A percentile compares a stretch with the other conserved stretches of the same genome.
Evolutionary conservation across 208 protist species (phyloP).

Genomic region (Leishmania arabica): DNA sequence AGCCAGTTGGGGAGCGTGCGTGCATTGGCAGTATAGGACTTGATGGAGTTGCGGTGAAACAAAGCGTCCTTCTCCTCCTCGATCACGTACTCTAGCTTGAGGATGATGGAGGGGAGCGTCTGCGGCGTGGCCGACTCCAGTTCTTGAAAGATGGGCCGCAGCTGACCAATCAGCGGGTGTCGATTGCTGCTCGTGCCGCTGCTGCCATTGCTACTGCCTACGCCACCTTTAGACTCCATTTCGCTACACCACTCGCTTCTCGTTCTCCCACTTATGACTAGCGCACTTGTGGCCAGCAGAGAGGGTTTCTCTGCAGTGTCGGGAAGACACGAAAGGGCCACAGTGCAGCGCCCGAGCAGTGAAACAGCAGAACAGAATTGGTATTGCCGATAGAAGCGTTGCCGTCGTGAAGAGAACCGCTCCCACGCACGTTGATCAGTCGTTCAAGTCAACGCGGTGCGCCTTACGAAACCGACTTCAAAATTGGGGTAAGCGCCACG

Average conservation of each 20-base stretch:
- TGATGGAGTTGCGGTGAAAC: conserved; percentile 67
- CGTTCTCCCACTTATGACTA: not conserved
- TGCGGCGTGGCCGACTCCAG: conserved; percentile 41
- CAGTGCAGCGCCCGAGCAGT: not conserved
- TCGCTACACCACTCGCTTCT: not conserved
- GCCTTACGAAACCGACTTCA: not conserved
- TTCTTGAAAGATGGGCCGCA: conserved; percentile 85
- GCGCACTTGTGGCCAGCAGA: not conserved
- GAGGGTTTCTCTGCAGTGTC: not conserved
- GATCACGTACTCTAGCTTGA: conserved; percentile 85
- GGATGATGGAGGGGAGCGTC: conserved; percentile 69
- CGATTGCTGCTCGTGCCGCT: conserved; percentile 21
- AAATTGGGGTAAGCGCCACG: not conserved
- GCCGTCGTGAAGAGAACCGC: not conserved
- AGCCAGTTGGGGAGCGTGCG: conserved; percentile 68
- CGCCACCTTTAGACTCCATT: conserved; percentile 27
- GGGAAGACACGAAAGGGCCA: not conserved
- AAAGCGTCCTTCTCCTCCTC: conserved; percentile 87
- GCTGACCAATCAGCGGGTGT: conserved; percentile 85
- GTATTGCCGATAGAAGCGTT: not conserved
- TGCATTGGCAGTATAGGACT: conserved; percentile 47
- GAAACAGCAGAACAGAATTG: not conserved
- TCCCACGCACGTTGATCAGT: not conserved
- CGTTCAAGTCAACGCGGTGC: not conserved
- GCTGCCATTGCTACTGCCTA: conserved; percentile 11